Conservation (phyloP, 2,329 filamentous ascomycete genomes). For the Fusarium agapanthi region DNA sequence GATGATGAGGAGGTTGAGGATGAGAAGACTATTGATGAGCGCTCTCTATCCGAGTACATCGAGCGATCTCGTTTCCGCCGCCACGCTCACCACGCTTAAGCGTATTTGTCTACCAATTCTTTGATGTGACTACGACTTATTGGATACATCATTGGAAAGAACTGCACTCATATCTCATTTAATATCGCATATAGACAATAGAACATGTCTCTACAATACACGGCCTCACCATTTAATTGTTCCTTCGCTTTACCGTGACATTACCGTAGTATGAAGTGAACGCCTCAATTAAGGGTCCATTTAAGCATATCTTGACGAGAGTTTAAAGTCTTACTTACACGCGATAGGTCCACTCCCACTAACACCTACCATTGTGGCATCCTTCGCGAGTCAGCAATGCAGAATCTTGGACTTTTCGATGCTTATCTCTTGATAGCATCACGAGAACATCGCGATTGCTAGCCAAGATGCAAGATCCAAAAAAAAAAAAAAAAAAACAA, state of each 20-base stretch:
- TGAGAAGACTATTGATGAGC: slow-evolving; percentile 12
- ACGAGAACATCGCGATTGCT: neutral
- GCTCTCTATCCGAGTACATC: slow-evolving; percentile 9
- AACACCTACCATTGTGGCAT: neutral
- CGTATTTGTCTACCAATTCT: neutral
- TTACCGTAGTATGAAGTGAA: neutral
- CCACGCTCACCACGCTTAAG: slow-evolving; percentile 1
- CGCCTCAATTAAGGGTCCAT: neutral
- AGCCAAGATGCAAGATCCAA: neutral
- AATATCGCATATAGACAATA: slow-evolving; percentile 16
- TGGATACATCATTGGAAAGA: slow-evolving; percentile 5
- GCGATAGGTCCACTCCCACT: slow-evolving; percentile 1
- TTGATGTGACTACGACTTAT: slow-evolving; percentile 10
- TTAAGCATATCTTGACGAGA: neutral
- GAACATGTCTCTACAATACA: slow-evolving; percentile 4
- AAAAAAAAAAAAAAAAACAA: too few species aligned
- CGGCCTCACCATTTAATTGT: neutral
- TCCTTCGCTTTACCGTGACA: neutral
- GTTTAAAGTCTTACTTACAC: slow-evolving; percentile 1
- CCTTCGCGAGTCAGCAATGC: neutral
- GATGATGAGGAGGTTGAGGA: neutral
- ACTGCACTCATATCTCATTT: slow-evolving; percentile 15
- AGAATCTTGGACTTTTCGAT: neutral
- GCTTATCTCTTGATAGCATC: neutral
- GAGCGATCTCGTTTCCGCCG: slow-evolving; percentile 27